Evolutionary conservation across 768 basidiomycete genomes (phyloP).

Genomic region (Auricularia sp.): DNA sequence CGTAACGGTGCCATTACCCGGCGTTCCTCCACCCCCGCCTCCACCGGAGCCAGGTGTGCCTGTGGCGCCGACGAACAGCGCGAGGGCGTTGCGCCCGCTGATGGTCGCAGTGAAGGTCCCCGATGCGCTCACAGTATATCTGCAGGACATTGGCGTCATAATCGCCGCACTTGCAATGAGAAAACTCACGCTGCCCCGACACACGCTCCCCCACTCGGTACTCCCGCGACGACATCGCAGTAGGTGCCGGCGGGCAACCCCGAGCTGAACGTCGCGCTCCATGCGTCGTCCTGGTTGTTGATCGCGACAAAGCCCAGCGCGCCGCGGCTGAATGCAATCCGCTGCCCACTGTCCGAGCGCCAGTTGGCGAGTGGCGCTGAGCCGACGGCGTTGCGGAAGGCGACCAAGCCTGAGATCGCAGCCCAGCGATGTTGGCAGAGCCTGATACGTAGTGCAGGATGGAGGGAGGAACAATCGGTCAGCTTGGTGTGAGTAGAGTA

Average conservation of each 20-base stretch:
- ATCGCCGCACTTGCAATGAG: neutral
- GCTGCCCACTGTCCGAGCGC: slow-evolving; percentile 45
- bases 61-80: slow-evolving; percentile 10
- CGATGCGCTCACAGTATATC: slow-evolving; percentile 35
- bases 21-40: neutral
- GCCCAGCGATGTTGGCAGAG: slow-evolving; percentile 55
- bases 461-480: too few species aligned
- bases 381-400: slow-evolving; percentile 7
- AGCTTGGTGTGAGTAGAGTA: too few species aligned
- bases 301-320: slow-evolving; percentile 50
- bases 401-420: slow-evolving; percentile 44
- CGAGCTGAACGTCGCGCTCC: slow-evolving; percentile 48
- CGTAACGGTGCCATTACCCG: slow-evolving; percentile 17
- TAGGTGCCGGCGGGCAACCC: slow-evolving; percentile 48
- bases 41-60: neutral
- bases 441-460: slow-evolving; percentile 13
- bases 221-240: slow-evolving; percentile 54
- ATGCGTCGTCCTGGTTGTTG: slow-evolving; percentile 48
- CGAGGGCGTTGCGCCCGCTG: slow-evolving; percentile 35
- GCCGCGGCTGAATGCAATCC: slow-evolving; percentile 61
- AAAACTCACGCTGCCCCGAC: slow-evolving; percentile 38
- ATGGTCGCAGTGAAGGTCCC: slow-evolving; percentile 43
- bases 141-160: slow-evolving; percentile 12
- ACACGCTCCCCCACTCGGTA: slow-evolving; percentile 31
- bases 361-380: slow-evolving; percentile 41